These are phyloP conservation scores for Ceratocystis albifundus DNA, from an alignment of 2,329 filamentous ascomycete species.

Conservation along the genomic window DNA sequence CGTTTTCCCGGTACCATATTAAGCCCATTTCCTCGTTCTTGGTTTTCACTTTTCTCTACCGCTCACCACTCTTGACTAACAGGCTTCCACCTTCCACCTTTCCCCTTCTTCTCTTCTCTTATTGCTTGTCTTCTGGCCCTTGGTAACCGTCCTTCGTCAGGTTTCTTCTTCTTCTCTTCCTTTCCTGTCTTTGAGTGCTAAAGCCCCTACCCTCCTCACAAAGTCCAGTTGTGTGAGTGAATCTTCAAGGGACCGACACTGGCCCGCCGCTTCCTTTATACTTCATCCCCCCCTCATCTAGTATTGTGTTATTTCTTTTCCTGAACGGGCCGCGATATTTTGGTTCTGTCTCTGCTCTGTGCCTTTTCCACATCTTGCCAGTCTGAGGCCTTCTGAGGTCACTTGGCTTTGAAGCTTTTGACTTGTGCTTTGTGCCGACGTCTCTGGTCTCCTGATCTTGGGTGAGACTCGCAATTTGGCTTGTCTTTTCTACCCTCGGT, in stretches of 20 bases:
- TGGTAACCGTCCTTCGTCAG: neutral
- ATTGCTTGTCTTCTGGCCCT: neutral
- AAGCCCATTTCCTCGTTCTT: neutral
- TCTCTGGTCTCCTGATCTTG: no score
- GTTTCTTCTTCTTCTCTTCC: neutral
- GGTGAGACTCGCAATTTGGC: no score
- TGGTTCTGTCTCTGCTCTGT: neutral
- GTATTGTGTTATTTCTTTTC: no score
- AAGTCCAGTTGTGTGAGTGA: no score
- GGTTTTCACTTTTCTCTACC: neutral
- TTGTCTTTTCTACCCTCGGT: no score
- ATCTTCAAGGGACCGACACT: neutral
- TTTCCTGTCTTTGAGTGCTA: neutral
- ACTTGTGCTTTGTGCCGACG: neutral
- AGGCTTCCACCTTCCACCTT: neutral
- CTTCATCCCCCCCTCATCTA: neutral
- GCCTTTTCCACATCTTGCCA: neutral
- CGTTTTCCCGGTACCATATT: conserved; percentile 2
- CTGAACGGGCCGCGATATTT: no score
- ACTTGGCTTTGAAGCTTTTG: neutral
- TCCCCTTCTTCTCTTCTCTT: no score
- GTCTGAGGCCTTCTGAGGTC: neutral
- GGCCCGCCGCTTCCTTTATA: neutral
- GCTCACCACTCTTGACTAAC: neutral
- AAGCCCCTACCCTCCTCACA: no score